Conservation (phyloP, 2,329 filamentous ascomycete genomes). For the Calonectria multiphialidica region DNA sequence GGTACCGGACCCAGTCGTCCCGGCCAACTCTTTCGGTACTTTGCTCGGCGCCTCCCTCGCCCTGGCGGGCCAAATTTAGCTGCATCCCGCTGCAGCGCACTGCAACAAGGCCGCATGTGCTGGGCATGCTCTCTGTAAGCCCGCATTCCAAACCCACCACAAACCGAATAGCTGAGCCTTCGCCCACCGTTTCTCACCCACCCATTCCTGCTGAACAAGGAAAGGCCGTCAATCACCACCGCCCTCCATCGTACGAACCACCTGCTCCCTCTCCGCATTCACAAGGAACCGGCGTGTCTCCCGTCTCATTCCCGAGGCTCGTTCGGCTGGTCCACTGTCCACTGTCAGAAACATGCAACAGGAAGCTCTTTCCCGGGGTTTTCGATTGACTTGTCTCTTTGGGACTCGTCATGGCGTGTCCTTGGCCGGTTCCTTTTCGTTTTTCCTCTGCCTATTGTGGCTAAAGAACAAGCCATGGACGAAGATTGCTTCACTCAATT, state of each 20-base stretch:
- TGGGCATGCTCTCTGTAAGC: neutral
- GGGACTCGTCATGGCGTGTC: neutral
- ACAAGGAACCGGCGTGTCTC: conserved; percentile 13
- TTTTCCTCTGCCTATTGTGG: neutral
- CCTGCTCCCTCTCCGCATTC: conserved; percentile 20
- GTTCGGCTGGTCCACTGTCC: neutral
- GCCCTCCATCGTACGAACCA: conserved; percentile 19
- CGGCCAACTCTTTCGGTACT: conserved; percentile 19
- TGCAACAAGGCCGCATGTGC: neutral
- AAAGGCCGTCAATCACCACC: neutral
- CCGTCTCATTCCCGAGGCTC: conserved; percentile 21
- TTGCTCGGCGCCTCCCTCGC: neutral
- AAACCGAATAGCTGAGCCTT: neutral
- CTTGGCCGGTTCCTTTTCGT: neutral
- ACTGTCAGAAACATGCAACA: conserved; percentile 9
- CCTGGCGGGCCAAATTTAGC: neutral
- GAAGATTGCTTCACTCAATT: neutral
- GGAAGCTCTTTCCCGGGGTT: neutral
- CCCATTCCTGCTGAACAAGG: conserved; percentile 12
- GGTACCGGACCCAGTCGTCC: conserved; percentile 17
- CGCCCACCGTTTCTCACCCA: conserved; percentile 15
- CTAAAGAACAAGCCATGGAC: neutral
- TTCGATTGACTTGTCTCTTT: neutral
- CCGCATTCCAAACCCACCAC: neutral
- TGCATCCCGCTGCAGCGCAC: neutral